Evolutionary conservation across 163 green algal genomes (phyloP), one percentile per base, ranked within the genome.

Genomic region (Picocystis sp.): DNA sequence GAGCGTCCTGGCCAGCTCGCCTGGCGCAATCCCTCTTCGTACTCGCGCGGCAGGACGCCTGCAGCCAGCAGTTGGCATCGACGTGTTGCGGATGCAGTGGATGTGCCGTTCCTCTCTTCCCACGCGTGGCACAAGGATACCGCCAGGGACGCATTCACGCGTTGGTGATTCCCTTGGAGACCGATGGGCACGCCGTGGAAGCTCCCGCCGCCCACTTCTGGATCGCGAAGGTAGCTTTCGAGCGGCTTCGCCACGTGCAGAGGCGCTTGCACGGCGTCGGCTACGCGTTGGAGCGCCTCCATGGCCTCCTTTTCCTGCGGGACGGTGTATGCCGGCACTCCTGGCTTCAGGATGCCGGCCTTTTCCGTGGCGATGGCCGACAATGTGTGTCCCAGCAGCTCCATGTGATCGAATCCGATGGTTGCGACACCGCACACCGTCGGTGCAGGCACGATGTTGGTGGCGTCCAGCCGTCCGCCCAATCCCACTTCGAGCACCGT

Each of bases 341-440:
- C 71, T 0, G 48, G 12, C 67, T 95, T 93, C 52, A 99, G 81
- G 56, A 99, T 96, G 46, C 91, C 91, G 1, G 80, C 91, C 72
- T 99, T 99, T 55, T 99, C 88, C 6, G 61, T 29, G 3, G 91
- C 90, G 53, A 98, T 98, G 46, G 77, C 58, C 22, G 70, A 62
- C 56, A 95, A 62, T 0, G 82, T 93, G 73, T 92, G 25, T 0
- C 86, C 86, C 50, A 98, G 76, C 21, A 95, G 56, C 52, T 95
- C 86, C 72, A 92, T 87, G 74, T 99, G 91, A 64, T 99, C 91
- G 46, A 89, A 89, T 21, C 89, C 91, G 12, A 99, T 74, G 10
- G 76, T 76, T 11, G 81, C 80, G 25, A 99, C 67, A 22, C 81
- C 89, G 57, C 78, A 91, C 34, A 73, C 71, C 33, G 38, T 43